Evolutionary conservation across 768 basidiomycete genomes (phyloP).

Genomic region (Podaxis carcinomalis): DNA sequence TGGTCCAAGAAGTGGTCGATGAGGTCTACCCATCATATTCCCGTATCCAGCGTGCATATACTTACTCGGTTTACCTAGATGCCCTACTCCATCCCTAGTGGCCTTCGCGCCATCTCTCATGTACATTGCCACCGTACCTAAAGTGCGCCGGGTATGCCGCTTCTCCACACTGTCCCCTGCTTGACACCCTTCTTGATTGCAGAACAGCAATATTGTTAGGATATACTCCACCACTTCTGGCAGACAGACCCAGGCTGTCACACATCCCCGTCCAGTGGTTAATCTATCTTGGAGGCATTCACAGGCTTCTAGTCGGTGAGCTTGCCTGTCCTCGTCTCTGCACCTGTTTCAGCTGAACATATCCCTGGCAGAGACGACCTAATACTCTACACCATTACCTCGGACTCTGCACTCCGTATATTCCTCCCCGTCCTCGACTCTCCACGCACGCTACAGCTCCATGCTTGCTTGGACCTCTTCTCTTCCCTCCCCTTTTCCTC

Average conservation of each 20-base stretch:
- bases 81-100: conserved; percentile 23
- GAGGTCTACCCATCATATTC: conserved; percentile 36
- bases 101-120: conserved; percentile 75
- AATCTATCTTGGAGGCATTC: conserved; percentile 71
- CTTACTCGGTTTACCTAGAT: conserved; percentile 4
- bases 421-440: conserved; percentile 87
- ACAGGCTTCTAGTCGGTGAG: conserved; percentile 59
- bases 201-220: conserved; percentile 58
- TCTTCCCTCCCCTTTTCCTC: conserved; percentile 48
- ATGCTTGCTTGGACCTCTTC: conserved; percentile 69
- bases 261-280: conserved; percentile 70
- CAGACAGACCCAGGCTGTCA: conserved; percentile 59
- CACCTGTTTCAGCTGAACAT: background rate
- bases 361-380: conserved; percentile 55
- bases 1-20: conserved; percentile 80
- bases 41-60: background rate
- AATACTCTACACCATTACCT: conserved; percentile 79
- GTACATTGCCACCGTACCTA: conserved; percentile 63
- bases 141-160: conserved; percentile 33
- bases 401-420: conserved; percentile 77
- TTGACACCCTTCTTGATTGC: conserved; percentile 7
- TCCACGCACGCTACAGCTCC: conserved; percentile 80
- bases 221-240: conserved; percentile 74
- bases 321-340: conserved; percentile 1
- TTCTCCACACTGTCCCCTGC: background rate